Evolutionary conservation across 1,284 basidiomycete genomes (phyloP).

Genomic region (Boletus sp.): DNA sequence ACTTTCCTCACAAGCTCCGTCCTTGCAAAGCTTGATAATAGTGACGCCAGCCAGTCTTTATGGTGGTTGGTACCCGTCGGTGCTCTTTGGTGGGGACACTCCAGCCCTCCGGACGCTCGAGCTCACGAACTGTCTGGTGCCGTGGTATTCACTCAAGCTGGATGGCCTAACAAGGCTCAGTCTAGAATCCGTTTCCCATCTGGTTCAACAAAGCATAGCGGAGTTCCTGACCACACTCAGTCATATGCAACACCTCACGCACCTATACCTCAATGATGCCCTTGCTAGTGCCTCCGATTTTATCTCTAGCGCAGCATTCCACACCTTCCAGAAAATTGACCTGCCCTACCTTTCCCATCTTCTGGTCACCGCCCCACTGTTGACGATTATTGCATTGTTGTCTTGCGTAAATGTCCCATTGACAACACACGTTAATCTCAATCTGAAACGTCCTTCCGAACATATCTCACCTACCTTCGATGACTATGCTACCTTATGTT

Average conservation of each 20-base stretch:
- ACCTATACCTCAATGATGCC: neutral
- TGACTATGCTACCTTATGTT: neutral
- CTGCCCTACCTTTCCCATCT: neutral
- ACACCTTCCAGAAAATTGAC: neutral
- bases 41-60: neutral
- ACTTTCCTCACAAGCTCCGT: neutral
- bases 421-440: neutral
- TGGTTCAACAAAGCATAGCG: neutral
- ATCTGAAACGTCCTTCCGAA: neutral
- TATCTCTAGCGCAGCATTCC: neutral
- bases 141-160: neutral
- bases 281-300: neutral
- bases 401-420: neutral
- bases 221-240: neutral
- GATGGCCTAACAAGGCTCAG: neutral
- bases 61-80: neutral
- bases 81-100: neutral
- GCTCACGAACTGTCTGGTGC: neutral
- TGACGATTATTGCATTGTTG: neutral
- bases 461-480: neutral
- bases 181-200: neutral
- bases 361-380: neutral
- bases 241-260: neutral
- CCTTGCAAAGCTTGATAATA: slow-evolving; percentile 8
- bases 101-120: neutral